phyloP scores from a whole-genome alignment of 257 asterid species.

The Salvia hispanica region DNA sequence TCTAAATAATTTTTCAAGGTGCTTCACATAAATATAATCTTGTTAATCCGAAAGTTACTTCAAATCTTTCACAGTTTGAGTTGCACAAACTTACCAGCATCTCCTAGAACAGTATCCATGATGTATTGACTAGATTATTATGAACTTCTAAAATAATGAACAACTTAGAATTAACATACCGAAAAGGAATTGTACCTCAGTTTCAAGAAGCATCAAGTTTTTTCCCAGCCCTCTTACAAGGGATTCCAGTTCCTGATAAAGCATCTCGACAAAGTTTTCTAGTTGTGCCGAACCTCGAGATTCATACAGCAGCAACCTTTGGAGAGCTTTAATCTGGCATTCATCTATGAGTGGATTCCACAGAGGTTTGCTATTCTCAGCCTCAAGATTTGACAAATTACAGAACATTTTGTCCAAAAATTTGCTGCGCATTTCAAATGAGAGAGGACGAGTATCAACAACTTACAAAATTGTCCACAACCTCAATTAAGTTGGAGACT shows the following conservation, averaged over 20 bases:
- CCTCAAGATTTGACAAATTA: conserved; percentile 52
- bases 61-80: too few species aligned
- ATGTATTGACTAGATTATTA: neutral
- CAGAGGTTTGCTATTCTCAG: conserved; percentile 36
- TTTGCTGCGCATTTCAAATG: conserved; percentile 48
- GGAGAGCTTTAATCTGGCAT: conserved; percentile 60
- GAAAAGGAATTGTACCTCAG: conserved; percentile 56
- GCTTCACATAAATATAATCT: conserved; percentile 2
- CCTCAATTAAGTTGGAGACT: conserved; percentile 17
- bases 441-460: too few species aligned
- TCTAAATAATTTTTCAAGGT: neutral
- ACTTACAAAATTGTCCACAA: too few species aligned
- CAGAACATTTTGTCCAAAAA: conserved; percentile 65
- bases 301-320: conserved; percentile 50
- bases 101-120: neutral
- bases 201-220: conserved; percentile 56
- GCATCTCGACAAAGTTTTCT: conserved; percentile 50
- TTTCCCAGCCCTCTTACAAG: conserved; percentile 50
- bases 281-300: conserved; percentile 44
- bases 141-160: neutral
- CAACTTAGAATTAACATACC: conserved; percentile 17
- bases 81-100: neutral
- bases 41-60: too few species aligned
- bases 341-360: conserved; percentile 51
- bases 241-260: conserved; percentile 57